Percentiles rank a stretch among this genome's conserved stretches.
Evolutionary conservation across 805 yeast species (phyloP).

Genomic region (Pichia insulana): DNA sequence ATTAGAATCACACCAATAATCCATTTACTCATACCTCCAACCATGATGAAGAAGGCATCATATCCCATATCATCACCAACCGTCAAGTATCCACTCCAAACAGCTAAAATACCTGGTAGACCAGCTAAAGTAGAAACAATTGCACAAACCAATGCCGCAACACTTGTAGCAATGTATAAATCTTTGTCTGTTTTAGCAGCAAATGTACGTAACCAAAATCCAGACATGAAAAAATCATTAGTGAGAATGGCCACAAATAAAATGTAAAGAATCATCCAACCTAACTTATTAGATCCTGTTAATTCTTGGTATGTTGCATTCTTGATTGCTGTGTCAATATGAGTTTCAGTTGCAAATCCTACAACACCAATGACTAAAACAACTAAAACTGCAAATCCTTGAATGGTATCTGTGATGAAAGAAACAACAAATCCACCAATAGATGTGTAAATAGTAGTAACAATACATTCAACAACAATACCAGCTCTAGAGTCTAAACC

Average conservation of each 20-base stretch:
- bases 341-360: constrained; percentile 68
- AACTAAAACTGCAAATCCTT: constrained; percentile 64
- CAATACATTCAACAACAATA: constrained; percentile 75
- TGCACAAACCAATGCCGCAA: constrained; percentile 64
- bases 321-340: constrained; percentile 52
- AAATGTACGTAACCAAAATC: constrained; percentile 92
- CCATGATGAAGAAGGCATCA: constrained; percentile 63
- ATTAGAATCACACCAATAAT: constrained; percentile 75
- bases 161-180: constrained; percentile 60
- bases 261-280: constrained; percentile 86
- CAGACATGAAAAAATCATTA: constrained; percentile 83
- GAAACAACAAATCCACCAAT: constrained; percentile 87
- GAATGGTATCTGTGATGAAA: constrained; percentile 79
- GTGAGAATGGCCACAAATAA: constrained; percentile 80
- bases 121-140: constrained; percentile 67
- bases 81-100: constrained; percentile 71
- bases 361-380: constrained; percentile 62
- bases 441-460: constrained; percentile 79
- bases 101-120: constrained; percentile 77
- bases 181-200: constrained; percentile 76
- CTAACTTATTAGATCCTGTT: constrained; percentile 57
- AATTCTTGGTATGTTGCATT: constrained; percentile 56
- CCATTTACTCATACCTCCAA: constrained; percentile 76
- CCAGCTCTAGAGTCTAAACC: constrained; percentile 73
- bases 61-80: constrained; percentile 48